Percentiles rank a stretch among this genome's conserved stretches.
Evolutionary conservation across 192 early-diverging fungal genomes (phyloP).

Genomic region (Coemansia umbellata): DNA sequence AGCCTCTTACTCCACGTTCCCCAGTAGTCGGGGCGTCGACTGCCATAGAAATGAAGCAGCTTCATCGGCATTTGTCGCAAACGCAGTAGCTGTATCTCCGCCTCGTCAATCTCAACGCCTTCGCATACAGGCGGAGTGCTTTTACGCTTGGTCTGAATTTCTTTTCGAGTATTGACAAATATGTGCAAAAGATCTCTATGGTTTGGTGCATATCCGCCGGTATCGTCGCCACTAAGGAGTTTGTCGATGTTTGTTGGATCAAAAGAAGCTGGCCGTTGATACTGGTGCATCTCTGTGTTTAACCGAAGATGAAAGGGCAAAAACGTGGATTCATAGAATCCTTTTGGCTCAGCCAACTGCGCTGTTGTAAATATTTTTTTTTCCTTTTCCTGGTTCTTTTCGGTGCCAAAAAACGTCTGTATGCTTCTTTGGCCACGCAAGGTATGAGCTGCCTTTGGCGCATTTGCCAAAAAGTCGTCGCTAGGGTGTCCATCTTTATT

Average conservation of each 20-base stretch:
- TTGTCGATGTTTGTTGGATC: conserved; percentile 38
- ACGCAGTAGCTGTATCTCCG: conserved; percentile 16
- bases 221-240: conserved; percentile 1
- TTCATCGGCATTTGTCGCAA: conserved; percentile 26
- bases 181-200: conserved; percentile 3
- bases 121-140: not conserved
- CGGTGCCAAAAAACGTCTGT: conserved; percentile 39
- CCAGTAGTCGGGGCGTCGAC: conserved; percentile 32
- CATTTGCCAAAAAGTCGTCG: not conserved
- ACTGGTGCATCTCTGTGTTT: conserved; percentile 24
- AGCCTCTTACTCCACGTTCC: conserved; percentile 74
- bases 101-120: conserved; percentile 24
- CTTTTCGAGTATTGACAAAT: not conserved
- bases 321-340: conserved; percentile 37
- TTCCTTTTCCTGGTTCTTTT: conserved; percentile 4
- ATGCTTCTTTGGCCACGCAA: conserved; percentile 35
- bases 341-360: not conserved
- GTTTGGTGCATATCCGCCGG: not conserved
- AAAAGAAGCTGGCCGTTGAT: conserved; percentile 21
- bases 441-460: conserved; percentile 5
- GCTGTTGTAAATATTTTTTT: not conserved
- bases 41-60: conserved; percentile 30
- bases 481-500: not conserved
- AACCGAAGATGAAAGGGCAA: conserved; percentile 35
- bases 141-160: not conserved